A percentile compares a stretch with the other conserved stretches of the same genome.
phyloP scores from a whole-genome alignment of 2,329 filamentous ascomycete genomes.

The Diaporthe citri region DNA sequence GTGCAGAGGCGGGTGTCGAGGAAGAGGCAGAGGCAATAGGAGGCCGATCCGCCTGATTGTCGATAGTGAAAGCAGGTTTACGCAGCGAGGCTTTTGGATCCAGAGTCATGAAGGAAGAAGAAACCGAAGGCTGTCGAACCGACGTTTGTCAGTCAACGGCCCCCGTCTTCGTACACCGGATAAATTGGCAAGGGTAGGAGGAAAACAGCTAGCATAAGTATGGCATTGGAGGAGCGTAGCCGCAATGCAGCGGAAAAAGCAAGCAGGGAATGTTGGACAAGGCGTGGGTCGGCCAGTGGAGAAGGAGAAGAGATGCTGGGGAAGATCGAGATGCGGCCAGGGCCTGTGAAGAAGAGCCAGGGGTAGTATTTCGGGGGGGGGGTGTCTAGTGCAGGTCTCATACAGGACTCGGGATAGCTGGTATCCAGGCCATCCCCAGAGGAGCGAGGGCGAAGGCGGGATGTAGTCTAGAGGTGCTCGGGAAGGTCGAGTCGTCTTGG shows the following conservation, averaged over 20 bases:
- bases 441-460: not conserved
- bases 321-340: conserved; percentile 33
- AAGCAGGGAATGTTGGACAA: conserved; percentile 12
- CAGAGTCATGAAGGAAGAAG: conserved; percentile 40
- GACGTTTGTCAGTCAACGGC: conserved; percentile 40
- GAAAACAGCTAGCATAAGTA: conserved; percentile 27
- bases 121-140: conserved; percentile 38
- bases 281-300: conserved; percentile 27
- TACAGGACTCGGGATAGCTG: conserved; percentile 32
- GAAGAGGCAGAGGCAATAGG: conserved; percentile 5
- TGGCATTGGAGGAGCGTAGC: conserved; percentile 23
- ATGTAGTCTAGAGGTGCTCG: not conserved
- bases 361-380: not conserved
- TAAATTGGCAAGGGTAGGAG: conserved; percentile 36
- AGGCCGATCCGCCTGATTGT: conserved; percentile 23
- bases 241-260: conserved; percentile 26
- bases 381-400: conserved; percentile 28
- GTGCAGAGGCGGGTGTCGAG: not conserved
- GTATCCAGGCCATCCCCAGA: conserved; percentile 24
- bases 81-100: conserved; percentile 31
- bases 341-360: conserved; percentile 7
- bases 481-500: not conserved
- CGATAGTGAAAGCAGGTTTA: conserved; percentile 22
- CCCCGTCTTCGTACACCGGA: conserved; percentile 30
- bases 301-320: conserved; percentile 29